These are phyloP conservation scores for Paragyromitra xinjiangensis DNA, from an alignment of 495 filamentous ascomycete species.

Conservation along the genomic window DNA sequence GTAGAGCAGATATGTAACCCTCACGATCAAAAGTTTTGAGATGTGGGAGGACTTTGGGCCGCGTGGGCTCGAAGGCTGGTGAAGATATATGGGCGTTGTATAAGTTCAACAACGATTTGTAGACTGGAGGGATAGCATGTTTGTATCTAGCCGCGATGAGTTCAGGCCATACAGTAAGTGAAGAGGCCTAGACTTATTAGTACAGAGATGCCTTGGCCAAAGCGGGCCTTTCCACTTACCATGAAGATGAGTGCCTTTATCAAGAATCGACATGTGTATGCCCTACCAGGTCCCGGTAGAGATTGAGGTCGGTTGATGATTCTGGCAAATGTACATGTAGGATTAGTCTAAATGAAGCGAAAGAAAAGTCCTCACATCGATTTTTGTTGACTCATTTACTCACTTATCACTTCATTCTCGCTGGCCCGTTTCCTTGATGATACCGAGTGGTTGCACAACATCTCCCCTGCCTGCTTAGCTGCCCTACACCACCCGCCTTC, in stretches of 20 bases:
- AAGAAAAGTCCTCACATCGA: background rate
- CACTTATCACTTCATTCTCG: too few relatives aligned
- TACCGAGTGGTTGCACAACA: background rate
- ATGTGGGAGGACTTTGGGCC: background rate
- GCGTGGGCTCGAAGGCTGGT: background rate
- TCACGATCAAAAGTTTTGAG: background rate
- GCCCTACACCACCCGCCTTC: too few relatives aligned
- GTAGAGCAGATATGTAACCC: background rate
- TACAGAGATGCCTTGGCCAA: background rate
- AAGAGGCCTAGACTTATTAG: background rate
- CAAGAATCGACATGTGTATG: too few relatives aligned
- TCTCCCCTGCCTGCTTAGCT: background rate
- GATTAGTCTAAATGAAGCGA: background rate
- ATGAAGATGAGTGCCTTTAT: background rate
- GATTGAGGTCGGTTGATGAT: too few relatives aligned
- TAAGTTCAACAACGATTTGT: background rate
- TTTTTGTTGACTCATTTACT: background rate
- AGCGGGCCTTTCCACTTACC: background rate
- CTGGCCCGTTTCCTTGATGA: too few relatives aligned
- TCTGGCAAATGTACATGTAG: background rate
- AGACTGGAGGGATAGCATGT: background rate
- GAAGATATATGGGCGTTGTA: background rate
- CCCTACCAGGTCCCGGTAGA: too few relatives aligned
- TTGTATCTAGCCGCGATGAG: background rate
- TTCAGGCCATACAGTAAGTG: background rate